Conservation (phyloP, 106 monocot genomes). For the Agapanthus africanus region DNA sequence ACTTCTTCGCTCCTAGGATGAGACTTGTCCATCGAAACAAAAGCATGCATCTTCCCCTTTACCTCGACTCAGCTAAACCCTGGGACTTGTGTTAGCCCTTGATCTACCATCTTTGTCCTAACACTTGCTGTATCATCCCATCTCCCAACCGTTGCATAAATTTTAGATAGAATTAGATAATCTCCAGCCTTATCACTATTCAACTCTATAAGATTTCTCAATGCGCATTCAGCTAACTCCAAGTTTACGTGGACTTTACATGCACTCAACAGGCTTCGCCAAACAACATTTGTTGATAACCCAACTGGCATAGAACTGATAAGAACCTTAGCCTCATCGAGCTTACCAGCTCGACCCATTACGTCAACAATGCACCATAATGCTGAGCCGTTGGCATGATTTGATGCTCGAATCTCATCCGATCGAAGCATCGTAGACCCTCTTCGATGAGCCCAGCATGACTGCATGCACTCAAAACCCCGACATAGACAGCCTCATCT, state of each 20-base stretch:
- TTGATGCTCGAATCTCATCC: slow-evolving; percentile 40
- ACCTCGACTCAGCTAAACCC: slow-evolving; percentile 65
- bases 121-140: slow-evolving; percentile 42
- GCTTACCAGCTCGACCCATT: slow-evolving; percentile 44
- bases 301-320: slow-evolving; percentile 43
- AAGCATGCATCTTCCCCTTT: slow-evolving; percentile 38
- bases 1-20: slow-evolving; percentile 18
- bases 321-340: slow-evolving; percentile 39
- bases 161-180: slow-evolving; percentile 48
- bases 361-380: slow-evolving; percentile 79
- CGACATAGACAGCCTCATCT: slow-evolving; percentile 53
- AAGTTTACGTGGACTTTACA: slow-evolving; percentile 37
- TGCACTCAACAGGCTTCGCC: slow-evolving; percentile 65
- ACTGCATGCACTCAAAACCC: slow-evolving; percentile 64
- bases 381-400: slow-evolving; percentile 44
- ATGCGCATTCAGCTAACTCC: slow-evolving; percentile 40
- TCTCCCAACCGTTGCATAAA: slow-evolving; percentile 27
- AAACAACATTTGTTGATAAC: slow-evolving; percentile 33
- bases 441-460: slow-evolving; percentile 45
- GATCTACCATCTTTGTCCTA: slow-evolving; percentile 32
- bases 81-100: slow-evolving; percentile 30
- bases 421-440: slow-evolving; percentile 52
- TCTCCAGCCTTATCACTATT: slow-evolving; percentile 40
- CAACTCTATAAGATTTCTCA: slow-evolving; percentile 29
- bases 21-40: slow-evolving; percentile 52